These are phyloP conservation scores for Claviceps pazoutovae DNA, from an alignment of 2,329 filamentous ascomycete genomes.

Conservation along the genomic window DNA sequence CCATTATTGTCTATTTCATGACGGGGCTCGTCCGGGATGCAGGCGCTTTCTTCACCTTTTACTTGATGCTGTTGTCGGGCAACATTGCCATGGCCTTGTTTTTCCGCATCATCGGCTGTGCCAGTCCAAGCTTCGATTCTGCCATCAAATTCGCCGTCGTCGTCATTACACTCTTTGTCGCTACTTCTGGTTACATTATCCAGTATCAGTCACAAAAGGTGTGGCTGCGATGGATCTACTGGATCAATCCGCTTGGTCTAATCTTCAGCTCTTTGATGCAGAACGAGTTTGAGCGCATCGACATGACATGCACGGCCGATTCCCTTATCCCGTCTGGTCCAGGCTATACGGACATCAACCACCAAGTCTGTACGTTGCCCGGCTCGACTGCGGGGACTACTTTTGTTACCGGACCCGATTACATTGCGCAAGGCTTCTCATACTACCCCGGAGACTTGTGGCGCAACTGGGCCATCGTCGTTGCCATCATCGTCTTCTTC, in stretches of 20 bases:
- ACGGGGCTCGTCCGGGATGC: conserved; percentile 53
- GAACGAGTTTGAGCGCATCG: conserved; percentile 64
- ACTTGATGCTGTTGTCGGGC: conserved; percentile 52
- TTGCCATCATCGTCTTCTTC: conserved; percentile 63
- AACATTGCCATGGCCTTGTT: conserved; percentile 65
- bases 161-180: conserved; percentile 67
- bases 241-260: conserved; percentile 60
- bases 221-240: conserved; percentile 72
- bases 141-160: conserved; percentile 72
- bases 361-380: conserved; percentile 70
- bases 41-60: conserved; percentile 67
- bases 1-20: conserved; percentile 70
- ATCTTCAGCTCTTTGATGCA: conserved; percentile 70
- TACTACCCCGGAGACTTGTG: conserved; percentile 57
- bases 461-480: conserved; percentile 73
- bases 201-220: conserved; percentile 62
- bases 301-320: conserved; percentile 52
- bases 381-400: conserved; percentile 54
- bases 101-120: conserved; percentile 60
- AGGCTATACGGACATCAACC: conserved; percentile 53
- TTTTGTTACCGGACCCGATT: conserved; percentile 50
- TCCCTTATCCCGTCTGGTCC: conserved; percentile 59
- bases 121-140: conserved; percentile 71
- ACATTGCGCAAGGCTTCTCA: conserved; percentile 54
- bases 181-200: conserved; percentile 73